These are phyloP conservation scores for Taxillus chinensis DNA, from an alignment of 164 flowering plant species.

Conservation along the genomic window DNA sequence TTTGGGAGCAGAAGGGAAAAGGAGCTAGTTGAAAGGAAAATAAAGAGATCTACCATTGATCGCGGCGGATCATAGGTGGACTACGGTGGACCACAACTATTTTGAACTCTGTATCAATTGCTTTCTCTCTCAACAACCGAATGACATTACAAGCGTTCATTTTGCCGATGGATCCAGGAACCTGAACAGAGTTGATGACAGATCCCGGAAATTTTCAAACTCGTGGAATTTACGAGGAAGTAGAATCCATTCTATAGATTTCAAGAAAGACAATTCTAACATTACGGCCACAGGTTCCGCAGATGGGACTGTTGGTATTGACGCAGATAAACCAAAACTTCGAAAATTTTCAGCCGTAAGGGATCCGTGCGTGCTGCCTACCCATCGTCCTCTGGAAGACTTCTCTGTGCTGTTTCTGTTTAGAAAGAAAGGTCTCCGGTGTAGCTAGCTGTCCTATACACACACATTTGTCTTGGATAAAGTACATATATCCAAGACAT, in stretches of 20 bases:
- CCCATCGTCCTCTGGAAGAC: conserved; percentile 79
- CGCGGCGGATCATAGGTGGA: no score
- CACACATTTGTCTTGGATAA: no score
- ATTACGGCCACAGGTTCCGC: conserved; percentile 81
- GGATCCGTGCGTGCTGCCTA: conserved; percentile 77
- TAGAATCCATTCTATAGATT: conserved; percentile 79
- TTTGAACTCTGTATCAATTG: no score
- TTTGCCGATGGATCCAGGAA: conserved; percentile 59
- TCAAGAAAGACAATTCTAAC: conserved; percentile 40
- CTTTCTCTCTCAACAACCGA: conserved; percentile 34
- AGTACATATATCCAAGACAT: no score
- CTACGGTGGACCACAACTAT: no score
- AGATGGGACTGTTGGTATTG: conserved; percentile 57
- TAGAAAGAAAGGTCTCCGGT: no score
- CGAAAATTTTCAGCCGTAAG: conserved; percentile 35
- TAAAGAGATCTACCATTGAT: no score
- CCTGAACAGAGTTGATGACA: conserved; percentile 52
- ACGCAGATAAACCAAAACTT: conserved; percentile 18
- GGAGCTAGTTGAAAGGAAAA: no score
- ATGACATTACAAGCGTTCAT: conserved; percentile 37
- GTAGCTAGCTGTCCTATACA: no score
- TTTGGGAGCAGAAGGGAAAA: no score
- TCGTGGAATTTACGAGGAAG: conserved; percentile 44
- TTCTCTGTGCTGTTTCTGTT: no score
- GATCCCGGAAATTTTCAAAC: conserved; percentile 34